These are phyloP conservation scores for Aspergillus egyptiacus DNA, from an alignment of 495 filamentous ascomycete genomes.

Conservation along the genomic window DNA sequence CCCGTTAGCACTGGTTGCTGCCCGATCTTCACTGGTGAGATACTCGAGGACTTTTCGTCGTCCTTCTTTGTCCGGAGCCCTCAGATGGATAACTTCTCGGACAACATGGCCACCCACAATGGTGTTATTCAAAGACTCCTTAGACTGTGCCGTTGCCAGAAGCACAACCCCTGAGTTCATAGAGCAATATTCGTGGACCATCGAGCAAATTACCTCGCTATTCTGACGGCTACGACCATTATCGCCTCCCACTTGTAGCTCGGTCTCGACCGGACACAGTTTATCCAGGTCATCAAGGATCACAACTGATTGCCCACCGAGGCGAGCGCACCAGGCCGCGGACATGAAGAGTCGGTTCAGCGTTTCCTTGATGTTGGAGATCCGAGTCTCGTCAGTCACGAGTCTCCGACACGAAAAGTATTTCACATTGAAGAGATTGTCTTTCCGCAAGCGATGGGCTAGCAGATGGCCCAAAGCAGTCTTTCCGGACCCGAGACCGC, in stretches of 20 bases:
- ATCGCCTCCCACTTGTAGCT: conserved; percentile 84
- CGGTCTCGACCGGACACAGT: conserved; percentile 85
- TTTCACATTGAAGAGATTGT: conserved; percentile 65
- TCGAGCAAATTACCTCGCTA: conserved; percentile 79
- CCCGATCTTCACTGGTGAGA: conserved; percentile 34
- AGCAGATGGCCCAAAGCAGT: conserved; percentile 64
- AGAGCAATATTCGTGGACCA: conserved; percentile 74
- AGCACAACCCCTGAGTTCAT: conserved; percentile 73
- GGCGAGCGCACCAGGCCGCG: conserved; percentile 81
- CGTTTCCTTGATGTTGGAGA: conserved; percentile 85
- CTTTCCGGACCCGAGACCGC: conserved; percentile 86
- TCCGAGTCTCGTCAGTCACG: conserved; percentile 79
- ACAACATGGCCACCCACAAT: conserved; percentile 76
- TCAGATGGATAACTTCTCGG: conserved; percentile 74
- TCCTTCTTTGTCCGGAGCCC: conserved; percentile 89
- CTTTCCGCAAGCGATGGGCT: conserved; percentile 57
- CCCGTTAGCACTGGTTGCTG: background rate
- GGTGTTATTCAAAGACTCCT: conserved; percentile 78
- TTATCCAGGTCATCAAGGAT: conserved; percentile 91
- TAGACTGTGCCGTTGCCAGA: conserved; percentile 85
- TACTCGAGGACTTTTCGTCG: conserved; percentile 75
- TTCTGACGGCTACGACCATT: conserved; percentile 88
- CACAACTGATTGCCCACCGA: conserved; percentile 75
- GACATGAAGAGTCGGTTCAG: conserved; percentile 75
- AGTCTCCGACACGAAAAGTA: conserved; percentile 81